Evolutionary conservation across 2,329 filamentous ascomycete species (phyloP).

Genomic region (Sporothrix pseudoabietina): DNA sequence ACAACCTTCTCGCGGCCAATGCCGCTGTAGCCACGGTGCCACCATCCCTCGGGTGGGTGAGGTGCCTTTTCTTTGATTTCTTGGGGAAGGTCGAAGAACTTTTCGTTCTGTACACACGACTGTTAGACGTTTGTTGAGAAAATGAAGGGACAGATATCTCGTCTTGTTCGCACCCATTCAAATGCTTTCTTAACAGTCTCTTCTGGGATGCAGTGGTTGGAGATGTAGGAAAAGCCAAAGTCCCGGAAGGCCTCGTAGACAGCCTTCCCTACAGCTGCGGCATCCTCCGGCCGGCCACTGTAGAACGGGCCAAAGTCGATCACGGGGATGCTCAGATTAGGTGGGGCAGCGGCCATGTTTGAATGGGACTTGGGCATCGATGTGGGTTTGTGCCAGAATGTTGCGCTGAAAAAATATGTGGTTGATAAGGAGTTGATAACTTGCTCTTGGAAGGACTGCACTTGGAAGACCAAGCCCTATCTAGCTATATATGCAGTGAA

Average conservation of each 20-base stretch:
- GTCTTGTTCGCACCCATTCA: slow-evolving; percentile 10
- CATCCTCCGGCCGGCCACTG: slow-evolving; percentile 22
- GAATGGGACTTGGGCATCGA: not conserved
- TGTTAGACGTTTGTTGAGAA: not conserved
- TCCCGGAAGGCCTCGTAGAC: slow-evolving; percentile 39
- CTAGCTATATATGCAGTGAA: not conserved
- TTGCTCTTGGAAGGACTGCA: not conserved
- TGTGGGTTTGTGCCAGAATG: not conserved
- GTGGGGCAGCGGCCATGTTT: not conserved
- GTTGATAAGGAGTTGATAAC: not conserved
- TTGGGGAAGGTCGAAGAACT: slow-evolving; percentile 42
- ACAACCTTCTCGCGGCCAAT: slow-evolving; percentile 45
- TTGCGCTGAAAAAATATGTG: no score
- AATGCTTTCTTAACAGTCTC: slow-evolving; percentile 46
- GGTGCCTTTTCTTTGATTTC: slow-evolving; percentile 42
- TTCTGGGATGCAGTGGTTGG: slow-evolving; percentile 43
- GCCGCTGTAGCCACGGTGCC: slow-evolving; percentile 44
- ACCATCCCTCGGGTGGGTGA: slow-evolving; percentile 43
- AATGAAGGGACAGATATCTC: not conserved
- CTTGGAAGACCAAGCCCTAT: not conserved
- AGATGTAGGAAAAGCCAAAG: slow-evolving; percentile 43
- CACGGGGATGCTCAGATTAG: slow-evolving; percentile 28
- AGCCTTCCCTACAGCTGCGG: slow-evolving; percentile 27
- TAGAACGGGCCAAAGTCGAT: slow-evolving; percentile 32
- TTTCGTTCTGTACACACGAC: not conserved